Percentiles rank a stretch among this genome's conserved stretches.
Evolutionary conservation across 352 stramenopile genomes (phyloP).

Genomic region (Peronospora belbahrii): DNA sequence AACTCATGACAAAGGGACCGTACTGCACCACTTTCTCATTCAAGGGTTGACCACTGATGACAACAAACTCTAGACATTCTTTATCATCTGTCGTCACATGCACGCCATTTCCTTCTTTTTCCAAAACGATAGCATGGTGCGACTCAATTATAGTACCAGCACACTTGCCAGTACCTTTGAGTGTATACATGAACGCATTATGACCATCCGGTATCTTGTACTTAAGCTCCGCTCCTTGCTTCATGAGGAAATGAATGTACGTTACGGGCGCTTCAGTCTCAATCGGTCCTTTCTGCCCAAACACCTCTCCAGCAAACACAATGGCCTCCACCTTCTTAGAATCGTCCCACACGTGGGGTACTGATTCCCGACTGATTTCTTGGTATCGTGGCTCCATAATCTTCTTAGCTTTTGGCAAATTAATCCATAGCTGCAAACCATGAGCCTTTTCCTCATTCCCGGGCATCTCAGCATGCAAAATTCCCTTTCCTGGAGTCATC

Average conservation of each 20-base stretch:
- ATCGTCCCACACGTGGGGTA: conserved; percentile 33
- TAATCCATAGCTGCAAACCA: conserved; percentile 49
- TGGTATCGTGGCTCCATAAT: conserved; percentile 47
- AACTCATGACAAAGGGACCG: conserved; percentile 70
- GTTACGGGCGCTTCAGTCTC: conserved; percentile 38
- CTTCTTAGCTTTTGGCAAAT: conserved; percentile 38
- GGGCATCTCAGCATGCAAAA: conserved; percentile 50
- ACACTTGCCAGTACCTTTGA: conserved; percentile 26
- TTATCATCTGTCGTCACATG: conserved; percentile 26
- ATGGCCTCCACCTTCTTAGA: conserved; percentile 38
- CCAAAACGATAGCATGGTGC: conserved; percentile 42
- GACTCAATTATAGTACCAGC: conserved; percentile 18
- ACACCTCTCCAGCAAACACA: conserved; percentile 44
- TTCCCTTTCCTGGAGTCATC: conserved; percentile 47
- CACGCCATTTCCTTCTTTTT: conserved; percentile 41
- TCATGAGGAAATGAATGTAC: conserved; percentile 51
- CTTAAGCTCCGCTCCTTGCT: conserved; percentile 25
- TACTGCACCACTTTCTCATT: conserved; percentile 62
- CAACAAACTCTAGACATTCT: conserved; percentile 43
- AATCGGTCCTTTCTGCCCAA: conserved; percentile 35
- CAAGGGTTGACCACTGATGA: conserved; percentile 47
- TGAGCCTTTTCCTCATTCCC: conserved; percentile 26
- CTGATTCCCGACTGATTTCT: conserved; percentile 33
- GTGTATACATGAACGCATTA: conserved; percentile 39
- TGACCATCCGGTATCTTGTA: conserved; percentile 34